A percentile compares a stretch with the other conserved stretches of the same genome.
Conservation (phyloP, 2,329 filamentous ascomycete genomes). For the Tolypocladium ovalisporum region DNA sequence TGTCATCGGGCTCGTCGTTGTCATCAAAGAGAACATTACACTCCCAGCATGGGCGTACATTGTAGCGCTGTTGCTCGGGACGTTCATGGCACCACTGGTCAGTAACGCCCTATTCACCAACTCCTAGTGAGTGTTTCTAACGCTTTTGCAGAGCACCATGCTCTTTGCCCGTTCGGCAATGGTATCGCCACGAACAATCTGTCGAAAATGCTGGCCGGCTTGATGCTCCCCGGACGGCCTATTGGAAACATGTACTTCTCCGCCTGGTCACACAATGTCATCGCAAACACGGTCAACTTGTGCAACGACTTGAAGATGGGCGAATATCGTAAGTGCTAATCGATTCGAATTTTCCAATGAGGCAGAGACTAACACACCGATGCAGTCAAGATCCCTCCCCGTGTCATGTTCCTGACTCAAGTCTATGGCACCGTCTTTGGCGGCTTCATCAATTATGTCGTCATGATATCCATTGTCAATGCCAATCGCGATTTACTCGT, state of each 20-base stretch:
- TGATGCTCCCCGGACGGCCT: slow-evolving; percentile 37
- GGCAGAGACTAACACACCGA: not conserved
- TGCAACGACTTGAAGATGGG: slow-evolving; percentile 46
- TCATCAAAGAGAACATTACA: slow-evolving; percentile 22
- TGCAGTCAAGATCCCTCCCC: not conserved
- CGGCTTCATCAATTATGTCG: slow-evolving; percentile 40
- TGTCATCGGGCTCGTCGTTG: slow-evolving; percentile 21
- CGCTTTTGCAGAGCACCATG: not conserved
- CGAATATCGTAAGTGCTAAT: slow-evolving; percentile 35
- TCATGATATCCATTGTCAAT: slow-evolving; percentile 40
- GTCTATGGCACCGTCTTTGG: slow-evolving; percentile 44
- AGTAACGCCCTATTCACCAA: not conserved
- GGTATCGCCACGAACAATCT: not conserved
- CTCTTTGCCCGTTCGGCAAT: not conserved
- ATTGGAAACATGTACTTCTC: slow-evolving; percentile 49
- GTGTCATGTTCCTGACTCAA: slow-evolving; percentile 27
- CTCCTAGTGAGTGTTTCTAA: not conserved
- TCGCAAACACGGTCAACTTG: slow-evolving; percentile 36
- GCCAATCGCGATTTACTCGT: slow-evolving; percentile 36
- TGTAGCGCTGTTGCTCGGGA: slow-evolving; percentile 26
- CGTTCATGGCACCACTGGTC: slow-evolving; percentile 12
- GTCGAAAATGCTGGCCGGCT: slow-evolving; percentile 44
- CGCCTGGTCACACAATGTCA: slow-evolving; percentile 47
- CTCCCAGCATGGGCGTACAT: slow-evolving; percentile 25
- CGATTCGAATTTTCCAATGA: not conserved